Evolutionary conservation across 139 green algal genomes (phyloP).

Genomic region (Bryopsis sp.): DNA sequence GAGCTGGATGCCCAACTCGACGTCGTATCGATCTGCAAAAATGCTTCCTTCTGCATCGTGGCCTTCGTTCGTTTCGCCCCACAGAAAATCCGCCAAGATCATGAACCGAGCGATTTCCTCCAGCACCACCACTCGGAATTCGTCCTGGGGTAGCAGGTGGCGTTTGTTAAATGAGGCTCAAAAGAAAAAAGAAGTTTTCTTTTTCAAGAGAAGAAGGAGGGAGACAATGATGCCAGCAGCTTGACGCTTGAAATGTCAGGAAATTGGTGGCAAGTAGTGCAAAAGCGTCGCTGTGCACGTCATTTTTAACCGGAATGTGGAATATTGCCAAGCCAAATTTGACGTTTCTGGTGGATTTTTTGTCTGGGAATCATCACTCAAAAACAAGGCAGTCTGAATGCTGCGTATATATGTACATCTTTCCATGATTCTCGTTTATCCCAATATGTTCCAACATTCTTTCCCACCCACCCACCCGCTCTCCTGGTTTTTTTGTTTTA

Average conservation of each 20-base stretch:
- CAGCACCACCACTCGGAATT: not conserved
- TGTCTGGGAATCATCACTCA: too few species aligned
- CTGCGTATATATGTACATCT: too few species aligned
- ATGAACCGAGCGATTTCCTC: constrained; percentile 13
- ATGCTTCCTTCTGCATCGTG: not conserved
- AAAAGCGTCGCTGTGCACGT: too few species aligned
- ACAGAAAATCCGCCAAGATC: constrained; percentile 5
- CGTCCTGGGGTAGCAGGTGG: not conserved
- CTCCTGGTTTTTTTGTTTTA: not conserved
- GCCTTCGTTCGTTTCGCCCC: not conserved
- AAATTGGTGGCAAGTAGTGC: not conserved
- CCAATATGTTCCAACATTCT: not conserved
- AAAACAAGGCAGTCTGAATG: too few species aligned
- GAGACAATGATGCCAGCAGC: not conserved
- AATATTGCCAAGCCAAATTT: too few species aligned
- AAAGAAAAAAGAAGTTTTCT: not conserved
- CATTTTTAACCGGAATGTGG: too few species aligned
- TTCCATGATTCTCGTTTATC: not conserved
- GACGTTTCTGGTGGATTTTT: too few species aligned
- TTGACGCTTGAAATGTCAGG: not conserved
- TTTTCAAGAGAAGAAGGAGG: not conserved
- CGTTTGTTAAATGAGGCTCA: not conserved
- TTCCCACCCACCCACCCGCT: not conserved
- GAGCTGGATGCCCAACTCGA: not conserved
- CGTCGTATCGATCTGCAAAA: not conserved